These are phyloP conservation scores for Omphalotus guepiniiformis DNA, from an alignment of 768 basidiomycete species.

Conservation along the genomic window DNA sequence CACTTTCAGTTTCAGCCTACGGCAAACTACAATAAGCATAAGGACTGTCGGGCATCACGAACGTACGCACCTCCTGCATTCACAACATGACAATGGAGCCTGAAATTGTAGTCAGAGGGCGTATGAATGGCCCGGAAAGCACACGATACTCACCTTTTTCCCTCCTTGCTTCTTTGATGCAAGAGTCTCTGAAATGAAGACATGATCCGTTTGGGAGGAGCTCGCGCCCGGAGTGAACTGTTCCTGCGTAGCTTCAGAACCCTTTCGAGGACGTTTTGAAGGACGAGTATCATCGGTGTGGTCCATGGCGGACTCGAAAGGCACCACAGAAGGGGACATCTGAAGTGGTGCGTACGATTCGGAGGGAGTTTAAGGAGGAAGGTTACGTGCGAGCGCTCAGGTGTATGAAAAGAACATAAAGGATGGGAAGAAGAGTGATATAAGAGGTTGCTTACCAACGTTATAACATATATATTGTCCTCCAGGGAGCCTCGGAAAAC, in stretches of 20 bases:
- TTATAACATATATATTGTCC: too few relatives aligned
- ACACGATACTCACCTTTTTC: conserved; percentile 37
- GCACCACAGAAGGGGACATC: conserved; percentile 16
- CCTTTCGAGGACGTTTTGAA: conserved; percentile 45
- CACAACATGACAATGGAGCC: conserved; percentile 58
- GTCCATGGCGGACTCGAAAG: conserved; percentile 11
- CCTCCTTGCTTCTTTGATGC: conserved; percentile 40
- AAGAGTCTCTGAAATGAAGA: conserved; percentile 48
- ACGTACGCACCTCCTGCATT: conserved; percentile 52
- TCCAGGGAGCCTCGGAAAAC: conserved; percentile 4
- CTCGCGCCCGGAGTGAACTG: conserved; percentile 23
- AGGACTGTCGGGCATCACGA: too few relatives aligned
- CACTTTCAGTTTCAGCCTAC: neutral
- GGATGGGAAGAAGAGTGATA: conserved; percentile 5
- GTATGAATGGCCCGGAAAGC: neutral
- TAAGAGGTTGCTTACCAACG: conserved; percentile 7
- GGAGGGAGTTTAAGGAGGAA: conserved; percentile 20
- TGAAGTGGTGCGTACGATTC: conserved; percentile 20
- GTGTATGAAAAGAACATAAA: neutral
- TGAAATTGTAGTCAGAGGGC: conserved; percentile 14
- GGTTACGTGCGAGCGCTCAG: neutral
- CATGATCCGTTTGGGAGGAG: conserved; percentile 39
- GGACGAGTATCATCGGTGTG: conserved; percentile 26
- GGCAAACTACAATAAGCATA: too few relatives aligned
- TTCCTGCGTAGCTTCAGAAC: conserved; percentile 15